Base-by-base conservation (phyloP, 116 monocot genomes). In the Zostera marina region DNA sequence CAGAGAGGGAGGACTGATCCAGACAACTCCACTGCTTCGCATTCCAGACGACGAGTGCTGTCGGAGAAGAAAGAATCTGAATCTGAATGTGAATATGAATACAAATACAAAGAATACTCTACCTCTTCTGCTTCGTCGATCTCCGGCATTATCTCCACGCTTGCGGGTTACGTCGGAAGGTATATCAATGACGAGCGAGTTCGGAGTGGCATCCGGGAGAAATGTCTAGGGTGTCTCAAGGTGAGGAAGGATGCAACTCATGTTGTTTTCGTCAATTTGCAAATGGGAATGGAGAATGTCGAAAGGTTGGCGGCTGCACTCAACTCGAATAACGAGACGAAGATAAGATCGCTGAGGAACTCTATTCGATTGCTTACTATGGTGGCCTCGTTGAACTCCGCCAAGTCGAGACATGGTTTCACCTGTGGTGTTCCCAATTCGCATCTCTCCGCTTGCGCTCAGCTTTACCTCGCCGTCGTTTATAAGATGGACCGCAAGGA, bases 391-490 rank as follows among this genome's bases (percentile, higher is more conserved):
- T 76, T 85, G 15, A 79, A 76, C 56, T 60, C 69, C 22, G 52
- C 75, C 25, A 51, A 56, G 53, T 40, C 70, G 25, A 54, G 67
- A 9, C 40, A 57, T 1, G 74, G 66, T 11, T 76, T 42, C 70
- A 82, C 80, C 24, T 74, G 75, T 45, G 79, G 82, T 21, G 77
- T 82, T 32, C 75, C 82, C 53, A 82, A 85, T 59, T 54, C 70
- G 0, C 77, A 91, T 63, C 77, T 91, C 41, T 53, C 86, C 12
- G 82, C 80, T 8, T 82, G 77, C 54, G 83, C 87, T 3, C 82
- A 82, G 56, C 73, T 82, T 64, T 85, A 92, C 61, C 70, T 82
- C 25, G 58, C 86, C 1, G 47, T 82, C n/a, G 76, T 75, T 21
- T 82, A 81, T 62, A 72, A 69, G 79, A 75, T 85, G 9, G 73